A percentile compares a stretch with the other conserved stretches of the same genome.
phyloP scores from a whole-genome alignment of 2,329 filamentous ascomycete genomes.

The Fusarium multiceps region DNA sequence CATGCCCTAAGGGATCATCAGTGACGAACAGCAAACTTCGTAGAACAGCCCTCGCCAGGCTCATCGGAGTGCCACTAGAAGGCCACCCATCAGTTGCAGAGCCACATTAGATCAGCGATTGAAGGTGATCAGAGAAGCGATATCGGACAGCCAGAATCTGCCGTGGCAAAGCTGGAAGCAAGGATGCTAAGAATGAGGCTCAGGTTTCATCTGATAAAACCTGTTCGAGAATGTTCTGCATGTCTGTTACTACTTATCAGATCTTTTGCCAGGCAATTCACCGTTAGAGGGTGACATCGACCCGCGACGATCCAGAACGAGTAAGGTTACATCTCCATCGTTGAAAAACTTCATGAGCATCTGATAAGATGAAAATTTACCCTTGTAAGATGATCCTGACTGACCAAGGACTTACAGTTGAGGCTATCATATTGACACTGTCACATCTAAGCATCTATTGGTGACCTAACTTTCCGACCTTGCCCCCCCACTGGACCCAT shows the following conservation, averaged over 20 bases:
- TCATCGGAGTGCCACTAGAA: background rate
- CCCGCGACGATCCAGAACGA: background rate
- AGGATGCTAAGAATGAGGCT: background rate
- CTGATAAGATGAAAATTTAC: background rate
- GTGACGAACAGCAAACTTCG: background rate
- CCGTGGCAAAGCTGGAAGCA: background rate
- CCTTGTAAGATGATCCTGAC: background rate
- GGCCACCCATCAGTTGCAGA: background rate
- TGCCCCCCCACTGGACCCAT: background rate
- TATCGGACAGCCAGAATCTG: background rate
- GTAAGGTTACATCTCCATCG: background rate
- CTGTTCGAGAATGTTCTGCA: background rate
- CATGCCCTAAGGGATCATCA: accelerated
- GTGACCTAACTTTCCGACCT: background rate
- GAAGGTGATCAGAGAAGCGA: background rate
- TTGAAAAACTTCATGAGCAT: background rate
- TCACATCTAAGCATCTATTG: background rate
- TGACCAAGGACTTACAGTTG: background rate
- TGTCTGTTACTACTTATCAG: background rate
- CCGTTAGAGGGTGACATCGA: background rate
- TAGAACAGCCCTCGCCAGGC: background rate
- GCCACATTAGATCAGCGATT: background rate
- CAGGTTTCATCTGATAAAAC: background rate
- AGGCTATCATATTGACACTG: background rate
- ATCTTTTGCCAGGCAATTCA: background rate